Conservation (phyloP, 257 asterid species). For the Rhazya stricta region DNA sequence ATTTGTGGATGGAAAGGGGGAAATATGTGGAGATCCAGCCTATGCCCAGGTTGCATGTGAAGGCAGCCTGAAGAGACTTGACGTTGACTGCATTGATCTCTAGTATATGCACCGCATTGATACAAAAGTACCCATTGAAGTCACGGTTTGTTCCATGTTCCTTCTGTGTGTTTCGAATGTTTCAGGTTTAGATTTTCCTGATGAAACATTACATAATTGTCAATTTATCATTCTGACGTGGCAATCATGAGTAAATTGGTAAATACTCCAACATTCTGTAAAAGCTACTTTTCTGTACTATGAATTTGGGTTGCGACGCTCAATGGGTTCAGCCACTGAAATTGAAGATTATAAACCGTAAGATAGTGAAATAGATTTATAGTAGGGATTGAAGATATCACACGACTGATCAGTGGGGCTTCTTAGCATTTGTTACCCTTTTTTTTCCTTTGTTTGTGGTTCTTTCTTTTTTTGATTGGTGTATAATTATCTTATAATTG, state of each 20-base stretch:
- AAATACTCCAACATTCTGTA: not conserved
- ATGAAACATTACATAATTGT: too few species aligned
- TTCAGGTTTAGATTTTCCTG: not conserved
- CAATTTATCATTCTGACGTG: not conserved
- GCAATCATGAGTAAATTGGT: not conserved
- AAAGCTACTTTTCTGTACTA: not conserved
- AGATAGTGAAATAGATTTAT: too few species aligned
- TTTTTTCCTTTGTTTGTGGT: too few species aligned
- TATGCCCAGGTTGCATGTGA: slow-evolving; percentile 36
- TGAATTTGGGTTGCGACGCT: too few species aligned
- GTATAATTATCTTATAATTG: not conserved
- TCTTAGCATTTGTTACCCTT: too few species aligned
- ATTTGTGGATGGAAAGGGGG: slow-evolving; percentile 8
- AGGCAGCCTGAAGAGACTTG: slow-evolving; percentile 27
- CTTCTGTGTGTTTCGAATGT: not conserved
- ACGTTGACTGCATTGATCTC: slow-evolving; percentile 16
- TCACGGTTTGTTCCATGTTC: too few species aligned
- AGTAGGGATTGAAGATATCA: too few species aligned
- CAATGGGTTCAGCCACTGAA: too few species aligned
- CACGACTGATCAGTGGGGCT: too few species aligned
- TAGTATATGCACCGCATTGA: slow-evolving; percentile 18
- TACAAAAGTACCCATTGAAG: slow-evolving; percentile 15
- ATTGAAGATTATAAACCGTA: too few species aligned
- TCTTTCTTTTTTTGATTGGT: not conserved
- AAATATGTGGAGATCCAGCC: slow-evolving; percentile 29